Conservation (phyloP, 1,284 basidiomycete genomes). For the Sanghuangporus weigelae region DNA sequence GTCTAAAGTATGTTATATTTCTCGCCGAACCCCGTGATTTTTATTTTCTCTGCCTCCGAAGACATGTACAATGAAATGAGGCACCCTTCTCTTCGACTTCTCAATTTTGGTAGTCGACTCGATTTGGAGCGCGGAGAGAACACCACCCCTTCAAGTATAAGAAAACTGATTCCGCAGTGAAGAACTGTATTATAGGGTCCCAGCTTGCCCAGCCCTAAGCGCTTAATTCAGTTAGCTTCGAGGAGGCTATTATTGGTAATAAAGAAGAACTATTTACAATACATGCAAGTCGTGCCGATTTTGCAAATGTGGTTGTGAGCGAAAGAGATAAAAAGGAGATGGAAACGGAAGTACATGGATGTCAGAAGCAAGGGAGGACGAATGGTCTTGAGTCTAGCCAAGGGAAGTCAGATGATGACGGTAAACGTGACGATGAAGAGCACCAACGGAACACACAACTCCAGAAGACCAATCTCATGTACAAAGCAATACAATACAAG, state of each 20-base stretch:
- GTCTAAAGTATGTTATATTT: neutral
- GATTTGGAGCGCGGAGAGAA: neutral
- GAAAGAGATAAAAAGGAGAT: neutral
- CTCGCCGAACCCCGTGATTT: neutral
- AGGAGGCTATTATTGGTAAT: neutral
- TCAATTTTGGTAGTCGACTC: slow-evolving; percentile 4
- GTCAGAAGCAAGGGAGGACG: neutral
- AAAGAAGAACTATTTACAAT: slow-evolving; percentile 6
- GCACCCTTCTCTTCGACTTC: neutral
- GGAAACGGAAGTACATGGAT: slow-evolving; percentile 1
- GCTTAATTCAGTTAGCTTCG: neutral
- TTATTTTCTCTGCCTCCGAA: neutral
- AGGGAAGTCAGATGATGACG: neutral
- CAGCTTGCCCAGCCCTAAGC: neutral
- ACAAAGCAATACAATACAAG: slow-evolving; percentile 11
- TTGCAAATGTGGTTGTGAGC: neutral
- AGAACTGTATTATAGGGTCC: too few species aligned
- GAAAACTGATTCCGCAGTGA: neutral
- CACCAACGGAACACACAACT: slow-evolving; percentile 2
- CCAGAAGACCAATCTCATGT: slow-evolving; percentile 5
- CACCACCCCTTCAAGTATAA: neutral
- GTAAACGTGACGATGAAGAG: neutral
- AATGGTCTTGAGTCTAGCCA: slow-evolving; percentile 2
- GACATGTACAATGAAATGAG: neutral
- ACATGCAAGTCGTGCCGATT: neutral